Base-by-base conservation (phyloP, 805 yeast genomes). In the Hanseniaspora hatyaiensis region DNA sequence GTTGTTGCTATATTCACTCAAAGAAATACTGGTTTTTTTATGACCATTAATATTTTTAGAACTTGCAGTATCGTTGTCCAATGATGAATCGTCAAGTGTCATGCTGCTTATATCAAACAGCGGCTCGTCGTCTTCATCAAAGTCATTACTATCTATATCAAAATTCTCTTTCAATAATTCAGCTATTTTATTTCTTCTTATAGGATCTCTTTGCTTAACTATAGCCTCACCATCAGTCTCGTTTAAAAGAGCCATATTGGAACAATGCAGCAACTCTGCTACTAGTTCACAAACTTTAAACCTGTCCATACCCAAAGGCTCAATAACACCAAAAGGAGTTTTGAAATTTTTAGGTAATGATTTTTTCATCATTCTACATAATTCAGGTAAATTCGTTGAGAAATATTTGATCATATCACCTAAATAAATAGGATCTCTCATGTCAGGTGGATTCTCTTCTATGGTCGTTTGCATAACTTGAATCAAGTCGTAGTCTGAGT, bases 191-290 rank as follows among this genome's bases (percentile, higher is more conserved):
- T 56, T 58, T 20, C 54, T 55, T 44, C 95, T 70, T 51, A 78
- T 75, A 8, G 61, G 62, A 55, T 89, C 95, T 37, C 96, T 74
- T 51, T 82, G 80, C 30, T 66, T 61, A 22, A 87, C 75, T 29
- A 86, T 71, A 39, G 68, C 68, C 58, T 84, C 79, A 45, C 88
- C 88, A 32, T 72, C 69, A 29, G 74, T 75, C 51, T 88, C 88
- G 61, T 89, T 92, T 50, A 92, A 71, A 24, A 92, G 69, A 2
- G 83, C 84, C 95, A 92, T 92, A 64, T 92, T 92, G 9, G 96
- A 86, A 60, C 98, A 92, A 64, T 92, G 98, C 44, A 92, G 69
- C 38, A 92, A 70, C 59, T 92, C 98, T 0, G 98, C 98, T 37
- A 89, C 79, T 34, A 92, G 70, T 65, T 92, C 98, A 56, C 96